Evolutionary conservation across 75 land plant genomes (phyloP), one percentile per base, ranked within the genome.

Genomic region (Pinus taeda): DNA sequence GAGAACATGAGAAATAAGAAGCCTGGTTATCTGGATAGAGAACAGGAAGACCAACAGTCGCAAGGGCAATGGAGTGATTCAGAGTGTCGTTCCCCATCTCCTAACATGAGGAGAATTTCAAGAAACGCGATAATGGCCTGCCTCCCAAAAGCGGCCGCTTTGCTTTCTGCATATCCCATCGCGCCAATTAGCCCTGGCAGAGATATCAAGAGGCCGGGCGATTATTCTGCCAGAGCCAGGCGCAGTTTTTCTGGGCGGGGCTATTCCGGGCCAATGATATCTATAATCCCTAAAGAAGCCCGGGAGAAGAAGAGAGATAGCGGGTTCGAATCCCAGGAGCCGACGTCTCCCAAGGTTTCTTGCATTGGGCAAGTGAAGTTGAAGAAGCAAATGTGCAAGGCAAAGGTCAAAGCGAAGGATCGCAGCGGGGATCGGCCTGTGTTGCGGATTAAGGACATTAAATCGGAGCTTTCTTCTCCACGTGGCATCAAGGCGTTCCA

Each of bases 321-420:
- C 3, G 65, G n/a, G 73, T 62, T 63, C 66, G 79, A 69, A 13
- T 26, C 14, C 57, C 77, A 72, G 15, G 92, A 90, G 45, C 92
- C 88, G 29, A 81, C 81, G 8, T 90, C 90, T 15, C 90, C 92
- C 1, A 90, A 88, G 65, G 79, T 90, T 17, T 81, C 88, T 0
- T 90, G 90, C 74, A 83, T 90, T 57, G 90, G 90, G 8, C 88
- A 85, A 64, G 79, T 90, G 85, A 90, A 85, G 81, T 76, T 78
- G 74, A 79, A 75, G 74, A 81, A 87, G 7, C 77, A 75, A 78
- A 39, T 26, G 3, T 24, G 57, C 26, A 37, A 76, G 13, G 26
- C 21, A 2, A 90, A 78, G 26, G 67, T 57, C 13, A 15, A 12
- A 13, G 12, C 42, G 2, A 17, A 18, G 59, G 37, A 55, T 61